phyloP scores from a whole-genome alignment of 2,329 filamentous ascomycete species.

The Ophiostoma sp. region DNA sequence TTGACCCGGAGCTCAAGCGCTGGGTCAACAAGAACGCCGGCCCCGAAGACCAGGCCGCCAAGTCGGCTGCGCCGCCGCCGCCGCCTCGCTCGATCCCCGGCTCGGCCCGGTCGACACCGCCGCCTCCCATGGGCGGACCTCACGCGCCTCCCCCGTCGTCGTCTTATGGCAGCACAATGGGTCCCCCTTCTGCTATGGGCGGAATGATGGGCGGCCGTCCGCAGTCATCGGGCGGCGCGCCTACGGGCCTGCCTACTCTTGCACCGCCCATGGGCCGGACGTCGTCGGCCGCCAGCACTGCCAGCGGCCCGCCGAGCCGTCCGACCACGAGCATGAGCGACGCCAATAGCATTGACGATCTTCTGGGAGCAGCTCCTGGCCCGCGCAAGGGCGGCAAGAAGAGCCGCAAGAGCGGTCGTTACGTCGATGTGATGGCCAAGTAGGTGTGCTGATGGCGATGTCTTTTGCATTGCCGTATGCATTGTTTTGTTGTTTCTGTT shows the following conservation, averaged over 20 bases:
- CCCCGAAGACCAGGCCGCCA: conserved; percentile 54
- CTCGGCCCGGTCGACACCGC: conserved; percentile 49
- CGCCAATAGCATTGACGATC: conserved; percentile 90
- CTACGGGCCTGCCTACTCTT: conserved; percentile 2
- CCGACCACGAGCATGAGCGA: conserved; percentile 81
- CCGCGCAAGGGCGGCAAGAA: conserved; percentile 65
- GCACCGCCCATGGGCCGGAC: conserved; percentile 36
- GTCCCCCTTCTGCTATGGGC: conserved; percentile 18
- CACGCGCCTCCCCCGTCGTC: conserved; percentile 28
- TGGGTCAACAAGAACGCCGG: conserved; percentile 96
- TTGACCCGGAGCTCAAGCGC: conserved; percentile 91
- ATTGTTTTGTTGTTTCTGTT: background rate
- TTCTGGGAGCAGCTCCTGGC: conserved; percentile 67
- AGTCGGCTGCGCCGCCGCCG: conserved; percentile 79
- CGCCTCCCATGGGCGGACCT: conserved; percentile 40
- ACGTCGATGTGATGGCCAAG: conserved; percentile 94
- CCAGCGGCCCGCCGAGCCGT: conserved; percentile 54
- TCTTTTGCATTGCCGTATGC: background rate
- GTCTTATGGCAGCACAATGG: background rate
- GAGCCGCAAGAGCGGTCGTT: conserved; percentile 76
- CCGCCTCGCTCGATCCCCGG: conserved; percentile 61
- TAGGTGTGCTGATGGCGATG: conserved; percentile 29
- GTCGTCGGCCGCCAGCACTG: conserved; percentile 43
- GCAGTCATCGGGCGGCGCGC: conserved; percentile 30
- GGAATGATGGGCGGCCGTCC: conserved; percentile 32